Evolutionary conservation across 2,329 filamentous ascomycete species (phyloP).

Genomic region (Aspergillus sclerotialis): DNA sequence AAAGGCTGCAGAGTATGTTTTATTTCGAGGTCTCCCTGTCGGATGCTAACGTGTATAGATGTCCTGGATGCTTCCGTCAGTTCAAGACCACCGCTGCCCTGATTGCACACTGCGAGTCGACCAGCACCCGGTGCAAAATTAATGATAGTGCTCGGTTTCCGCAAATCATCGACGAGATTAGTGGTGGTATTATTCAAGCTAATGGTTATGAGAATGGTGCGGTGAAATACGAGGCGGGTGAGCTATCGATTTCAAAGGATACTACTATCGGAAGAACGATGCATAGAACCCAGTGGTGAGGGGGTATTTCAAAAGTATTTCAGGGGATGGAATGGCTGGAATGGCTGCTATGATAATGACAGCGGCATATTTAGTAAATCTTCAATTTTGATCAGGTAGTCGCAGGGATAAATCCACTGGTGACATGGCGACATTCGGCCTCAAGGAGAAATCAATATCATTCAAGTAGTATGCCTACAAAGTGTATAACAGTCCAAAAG

Average conservation of each 20-base stretch:
- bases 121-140: slow-evolving; percentile 28
- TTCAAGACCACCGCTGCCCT: slow-evolving; percentile 33
- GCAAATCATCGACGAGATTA: slow-evolving; percentile 31
- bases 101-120: slow-evolving; percentile 35
- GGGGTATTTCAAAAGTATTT: background rate
- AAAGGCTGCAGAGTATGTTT: slow-evolving; percentile 13
- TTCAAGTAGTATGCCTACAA: too few species aligned
- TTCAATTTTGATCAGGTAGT: too few species aligned
- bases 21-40: background rate
- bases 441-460: too few species aligned
- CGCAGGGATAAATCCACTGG: too few species aligned
- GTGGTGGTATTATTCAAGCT: slow-evolving; percentile 30
- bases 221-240: slow-evolving; percentile 23
- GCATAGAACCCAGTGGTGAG: slow-evolving; percentile 8
- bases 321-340: background rate
- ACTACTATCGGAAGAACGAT: slow-evolving; percentile 8
- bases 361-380: too few species aligned
- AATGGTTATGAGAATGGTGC: slow-evolving; percentile 26
- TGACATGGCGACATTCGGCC: too few species aligned
- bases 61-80: slow-evolving; percentile 31
- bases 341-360: too few species aligned
- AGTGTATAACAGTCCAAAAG: too few species aligned
- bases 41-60: slow-evolving; percentile 15
- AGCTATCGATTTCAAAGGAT: slow-evolving; percentile 9
- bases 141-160: slow-evolving; percentile 21